Evolutionary conservation across 163 green algal species (phyloP).

Genomic region (Trebouxia gelatinosa): DNA sequence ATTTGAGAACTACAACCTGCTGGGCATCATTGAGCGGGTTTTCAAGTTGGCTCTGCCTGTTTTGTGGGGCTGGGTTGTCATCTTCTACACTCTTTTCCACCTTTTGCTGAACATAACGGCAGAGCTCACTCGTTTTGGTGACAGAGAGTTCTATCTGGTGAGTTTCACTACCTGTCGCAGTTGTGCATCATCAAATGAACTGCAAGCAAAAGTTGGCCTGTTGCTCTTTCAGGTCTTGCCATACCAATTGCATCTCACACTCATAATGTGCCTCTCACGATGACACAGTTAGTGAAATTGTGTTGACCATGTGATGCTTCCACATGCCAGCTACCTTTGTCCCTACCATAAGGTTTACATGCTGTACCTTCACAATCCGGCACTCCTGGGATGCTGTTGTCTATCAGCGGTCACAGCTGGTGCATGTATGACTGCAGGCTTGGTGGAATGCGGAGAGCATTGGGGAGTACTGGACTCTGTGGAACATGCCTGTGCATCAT

Average conservation of each 20-base stretch:
- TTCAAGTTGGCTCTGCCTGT: conserved; percentile 90
- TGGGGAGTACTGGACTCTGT: conserved; percentile 77
- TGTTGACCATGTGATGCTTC: no score
- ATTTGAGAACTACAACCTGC: conserved; percentile 42
- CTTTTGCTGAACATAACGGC: conserved; percentile 91
- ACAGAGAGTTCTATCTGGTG: conserved; percentile 94
- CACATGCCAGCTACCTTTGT: no score
- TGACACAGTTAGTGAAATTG: no score
- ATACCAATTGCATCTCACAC: no score
- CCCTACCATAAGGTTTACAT: no score
- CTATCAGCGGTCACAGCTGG: background rate
- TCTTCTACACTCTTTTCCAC: conserved; percentile 91
- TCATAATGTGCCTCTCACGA: no score
- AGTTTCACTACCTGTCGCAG: no score
- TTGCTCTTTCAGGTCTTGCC: no score
- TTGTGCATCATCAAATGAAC: no score
- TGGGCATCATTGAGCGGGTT: conserved; percentile 77
- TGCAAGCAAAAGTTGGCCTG: no score
- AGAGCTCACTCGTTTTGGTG: conserved; percentile 85
- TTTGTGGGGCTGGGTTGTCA: conserved; percentile 89
- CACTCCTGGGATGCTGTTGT: no score
- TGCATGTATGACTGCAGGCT: conserved; percentile 49
- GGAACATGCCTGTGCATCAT: conserved; percentile 93
- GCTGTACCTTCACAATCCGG: no score
- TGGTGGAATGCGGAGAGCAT: conserved; percentile 83